phyloP scores from a whole-genome alignment of 202 grass and related monocot genomes.

The Dendrocalamus latiflorus region DNA sequence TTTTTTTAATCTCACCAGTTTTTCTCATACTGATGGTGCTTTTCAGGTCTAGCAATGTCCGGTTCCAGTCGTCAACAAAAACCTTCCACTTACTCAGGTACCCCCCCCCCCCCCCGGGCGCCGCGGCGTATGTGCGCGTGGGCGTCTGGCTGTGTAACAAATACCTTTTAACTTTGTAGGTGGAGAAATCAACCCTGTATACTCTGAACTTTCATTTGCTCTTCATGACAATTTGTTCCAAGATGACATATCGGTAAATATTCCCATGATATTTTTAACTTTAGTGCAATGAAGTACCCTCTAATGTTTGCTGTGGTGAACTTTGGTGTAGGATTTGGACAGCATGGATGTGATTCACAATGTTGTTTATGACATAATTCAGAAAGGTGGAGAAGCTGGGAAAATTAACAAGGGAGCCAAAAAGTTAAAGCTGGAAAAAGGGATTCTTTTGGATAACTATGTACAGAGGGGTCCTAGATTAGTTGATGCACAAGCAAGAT shows the following conservation, averaged over 20 bases:
- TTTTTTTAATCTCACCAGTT: not conserved
- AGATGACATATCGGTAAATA: slow-evolving; percentile 22
- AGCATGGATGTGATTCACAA: slow-evolving; percentile 40
- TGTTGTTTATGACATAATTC: slow-evolving; percentile 75
- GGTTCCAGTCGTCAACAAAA: slow-evolving; percentile 13
- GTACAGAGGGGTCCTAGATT: slow-evolving; percentile 49
- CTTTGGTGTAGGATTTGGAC: slow-evolving; percentile 48
- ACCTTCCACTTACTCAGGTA: slow-evolving; percentile 17
- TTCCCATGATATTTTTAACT: not conserved
- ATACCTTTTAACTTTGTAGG: slow-evolving; percentile 11
- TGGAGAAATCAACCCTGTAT: slow-evolving; percentile 60
- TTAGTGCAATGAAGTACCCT: not conserved
- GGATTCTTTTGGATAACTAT: slow-evolving; percentile 79
- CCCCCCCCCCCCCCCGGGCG: too few relatives aligned
- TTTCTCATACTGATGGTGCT: slow-evolving; percentile 19
- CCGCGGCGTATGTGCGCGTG: too few relatives aligned
- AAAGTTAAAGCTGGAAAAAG: slow-evolving; percentile 74
- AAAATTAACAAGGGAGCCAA: slow-evolving; percentile 50
- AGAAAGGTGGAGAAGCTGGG: slow-evolving; percentile 55
- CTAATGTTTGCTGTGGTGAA: not conserved
- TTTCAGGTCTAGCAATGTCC: slow-evolving; percentile 25
- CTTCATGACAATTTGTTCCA: slow-evolving; percentile 53
- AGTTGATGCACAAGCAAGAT: slow-evolving; percentile 53
- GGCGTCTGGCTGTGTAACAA: not conserved
- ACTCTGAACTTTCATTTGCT: slow-evolving; percentile 46